phyloP scores from a whole-genome alignment of 2,329 filamentous ascomycete species.

The Phoma sp. region DNA sequence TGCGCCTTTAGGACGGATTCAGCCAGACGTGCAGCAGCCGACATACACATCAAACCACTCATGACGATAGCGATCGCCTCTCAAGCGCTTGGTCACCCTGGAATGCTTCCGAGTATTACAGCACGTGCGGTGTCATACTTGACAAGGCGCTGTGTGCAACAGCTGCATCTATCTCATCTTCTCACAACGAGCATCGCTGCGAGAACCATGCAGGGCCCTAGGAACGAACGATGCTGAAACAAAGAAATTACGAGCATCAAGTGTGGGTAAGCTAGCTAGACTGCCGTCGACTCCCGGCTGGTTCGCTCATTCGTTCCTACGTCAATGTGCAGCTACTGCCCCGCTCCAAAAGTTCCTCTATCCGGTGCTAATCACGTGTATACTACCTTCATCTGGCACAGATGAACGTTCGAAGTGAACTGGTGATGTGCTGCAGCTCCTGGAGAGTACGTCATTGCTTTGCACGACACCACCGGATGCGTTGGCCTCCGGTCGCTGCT shows the following conservation, averaged over 20 bases:
- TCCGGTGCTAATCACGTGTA: conserved; percentile 31
- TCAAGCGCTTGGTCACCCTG: conserved; percentile 16
- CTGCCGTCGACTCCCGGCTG: conserved; percentile 11
- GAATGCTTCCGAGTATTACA: conserved; percentile 28
- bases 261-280: conserved; percentile 22
- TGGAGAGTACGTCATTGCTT: conserved; percentile 1
- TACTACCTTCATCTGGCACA: conserved; percentile 12
- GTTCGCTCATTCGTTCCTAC: conserved; percentile 25
- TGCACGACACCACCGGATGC: background rate
- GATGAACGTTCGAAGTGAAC: background rate
- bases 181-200: conserved; percentile 9
- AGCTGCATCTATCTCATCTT: conserved; percentile 6
- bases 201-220: conserved; percentile 18
- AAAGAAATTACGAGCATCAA: conserved; percentile 21
- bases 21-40: conserved; percentile 42
- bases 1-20: conserved; percentile 33
- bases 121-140: conserved; percentile 34
- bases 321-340: conserved; percentile 37
- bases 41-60: conserved; percentile 29
- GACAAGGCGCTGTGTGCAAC: conserved; percentile 14
- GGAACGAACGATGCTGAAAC: conserved; percentile 31
- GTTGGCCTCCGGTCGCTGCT: background rate
- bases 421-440: background rate
- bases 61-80: conserved; percentile 27
- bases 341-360: background rate